These are phyloP conservation scores for Linaria vulgaris DNA, from an alignment of 257 asterid species.

Conservation along the genomic window DNA sequence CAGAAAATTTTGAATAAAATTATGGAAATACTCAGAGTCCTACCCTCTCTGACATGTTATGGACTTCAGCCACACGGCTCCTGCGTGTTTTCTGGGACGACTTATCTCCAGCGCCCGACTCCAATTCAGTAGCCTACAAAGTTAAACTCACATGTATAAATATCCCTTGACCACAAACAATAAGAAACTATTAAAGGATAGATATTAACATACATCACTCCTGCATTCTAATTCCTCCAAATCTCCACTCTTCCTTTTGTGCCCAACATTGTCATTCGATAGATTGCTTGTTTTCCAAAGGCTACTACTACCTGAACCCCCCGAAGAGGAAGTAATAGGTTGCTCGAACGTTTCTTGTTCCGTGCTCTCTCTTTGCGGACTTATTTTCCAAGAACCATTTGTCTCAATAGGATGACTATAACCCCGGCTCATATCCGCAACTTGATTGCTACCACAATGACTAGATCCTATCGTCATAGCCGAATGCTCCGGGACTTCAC, in stretches of 20 bases:
- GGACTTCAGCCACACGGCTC: conserved; percentile 86
- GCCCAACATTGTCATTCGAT: conserved; percentile 40
- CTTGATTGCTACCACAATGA: conserved; percentile 79
- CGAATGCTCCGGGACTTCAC: conserved; percentile 38
- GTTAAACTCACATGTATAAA: neutral
- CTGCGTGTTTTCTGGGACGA: conserved; percentile 53
- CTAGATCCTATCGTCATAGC: conserved; percentile 61
- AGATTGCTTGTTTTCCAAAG: conserved; percentile 49
- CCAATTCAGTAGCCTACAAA: conserved; percentile 63
- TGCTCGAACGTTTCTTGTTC: conserved; percentile 44
- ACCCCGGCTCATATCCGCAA: conserved; percentile 43
- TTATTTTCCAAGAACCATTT: conserved; percentile 30
- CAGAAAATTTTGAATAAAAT: neutral
- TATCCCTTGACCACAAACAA: neutral
- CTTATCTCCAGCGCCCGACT: conserved; percentile 59
- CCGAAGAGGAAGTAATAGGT: conserved; percentile 56
- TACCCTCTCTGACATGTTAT: conserved; percentile 90
- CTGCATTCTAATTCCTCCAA: conserved; percentile 65
- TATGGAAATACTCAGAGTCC: neutral
- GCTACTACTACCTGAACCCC: conserved; percentile 61
- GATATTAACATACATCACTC: conserved; percentile 52
- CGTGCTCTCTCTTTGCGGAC: conserved; percentile 36
- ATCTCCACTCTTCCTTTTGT: conserved; percentile 62
- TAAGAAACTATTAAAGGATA: neutral
- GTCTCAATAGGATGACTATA: conserved; percentile 38